Conservation (phyloP, 2,329 filamentous ascomycete genomes). For the Colletotrichum lindemuthianum region DNA sequence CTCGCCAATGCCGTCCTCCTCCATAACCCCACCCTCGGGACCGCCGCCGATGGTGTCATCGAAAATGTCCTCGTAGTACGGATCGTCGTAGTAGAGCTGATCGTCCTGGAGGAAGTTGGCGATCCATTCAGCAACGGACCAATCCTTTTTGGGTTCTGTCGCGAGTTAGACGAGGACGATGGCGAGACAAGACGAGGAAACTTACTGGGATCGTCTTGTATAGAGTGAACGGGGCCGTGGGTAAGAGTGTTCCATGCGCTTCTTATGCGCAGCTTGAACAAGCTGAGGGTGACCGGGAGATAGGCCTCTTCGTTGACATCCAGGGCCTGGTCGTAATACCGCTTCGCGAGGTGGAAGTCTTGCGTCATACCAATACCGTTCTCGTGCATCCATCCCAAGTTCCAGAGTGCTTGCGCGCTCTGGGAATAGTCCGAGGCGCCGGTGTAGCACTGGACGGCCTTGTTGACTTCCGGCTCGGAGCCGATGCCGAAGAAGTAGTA, state of each 20-base stretch:
- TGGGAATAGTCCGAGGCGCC: constrained; percentile 91
- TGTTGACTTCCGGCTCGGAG: constrained; percentile 75
- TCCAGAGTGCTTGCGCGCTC: constrained; percentile 95
- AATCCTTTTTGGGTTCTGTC: constrained; percentile 74
- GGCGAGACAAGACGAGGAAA: constrained; percentile 16
- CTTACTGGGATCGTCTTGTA: constrained; percentile 87
- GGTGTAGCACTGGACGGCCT: constrained; percentile 92
- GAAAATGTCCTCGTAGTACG: constrained; percentile 63
- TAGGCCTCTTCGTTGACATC: constrained; percentile 95
- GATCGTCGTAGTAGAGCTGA: constrained; percentile 70
- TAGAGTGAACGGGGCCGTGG: constrained; percentile 89
- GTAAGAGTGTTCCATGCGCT: constrained; percentile 97
- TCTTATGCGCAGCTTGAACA: constrained; percentile 84
- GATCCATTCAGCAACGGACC: constrained; percentile 87
- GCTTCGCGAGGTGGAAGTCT: constrained; percentile 96
- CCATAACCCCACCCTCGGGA: constrained; percentile 62
- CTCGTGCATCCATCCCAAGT: constrained; percentile 99
- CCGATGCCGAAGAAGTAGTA: constrained; percentile 92
- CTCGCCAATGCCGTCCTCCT: constrained; percentile 85
- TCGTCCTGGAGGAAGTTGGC: constrained; percentile 83
- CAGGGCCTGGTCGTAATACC: constrained; percentile 92
- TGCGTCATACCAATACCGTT: constrained; percentile 93
- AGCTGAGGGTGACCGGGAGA: constrained; percentile 86
- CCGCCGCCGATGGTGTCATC: constrained; percentile 67
- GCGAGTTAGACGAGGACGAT: too few relatives aligned